These are phyloP conservation scores for Steccherinum ochraceum DNA, from an alignment of 768 basidiomycete species.

Conservation along the genomic window DNA sequence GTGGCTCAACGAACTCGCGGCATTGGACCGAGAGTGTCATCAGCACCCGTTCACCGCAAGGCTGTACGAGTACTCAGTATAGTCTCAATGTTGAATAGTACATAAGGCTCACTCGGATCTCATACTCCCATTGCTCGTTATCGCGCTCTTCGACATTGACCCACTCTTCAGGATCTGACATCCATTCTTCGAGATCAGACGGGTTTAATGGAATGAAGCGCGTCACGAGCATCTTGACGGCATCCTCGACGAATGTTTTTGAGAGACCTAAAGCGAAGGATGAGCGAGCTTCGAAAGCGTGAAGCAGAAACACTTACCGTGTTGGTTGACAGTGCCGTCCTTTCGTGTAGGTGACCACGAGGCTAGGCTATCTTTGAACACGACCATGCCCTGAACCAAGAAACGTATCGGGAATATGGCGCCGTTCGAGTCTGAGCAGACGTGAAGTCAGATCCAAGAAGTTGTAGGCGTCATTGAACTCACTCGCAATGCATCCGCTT, in stretches of 20 bases:
- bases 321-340: conserved; percentile 52
- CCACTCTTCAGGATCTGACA: conserved; percentile 92
- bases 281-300: too few species aligned
- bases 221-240: conserved; percentile 70
- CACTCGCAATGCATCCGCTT: conserved; percentile 52
- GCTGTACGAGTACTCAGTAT: conserved; percentile 39
- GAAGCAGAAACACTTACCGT: conserved; percentile 35
- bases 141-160: conserved; percentile 85
- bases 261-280: conserved; percentile 44
- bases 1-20: conserved; percentile 57
- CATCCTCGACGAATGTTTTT: conserved; percentile 65
- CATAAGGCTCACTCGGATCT: conserved; percentile 64
- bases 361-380: conserved; percentile 77
- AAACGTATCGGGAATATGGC: conserved; percentile 74
- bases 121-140: conserved; percentile 89
- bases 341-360: conserved; percentile 69
- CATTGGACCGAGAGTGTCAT: conserved; percentile 73
- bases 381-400: conserved; percentile 77
- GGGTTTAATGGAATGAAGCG: conserved; percentile 82
- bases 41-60: conserved; percentile 90
- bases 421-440: conserved; percentile 45
- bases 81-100: conserved; percentile 2
- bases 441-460: background rate
- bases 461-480: conserved; percentile 5
- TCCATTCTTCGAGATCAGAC: conserved; percentile 77